Base-by-base conservation (phyloP, 768 basidiomycete genomes). In the Tulasnella sp. region DNA sequence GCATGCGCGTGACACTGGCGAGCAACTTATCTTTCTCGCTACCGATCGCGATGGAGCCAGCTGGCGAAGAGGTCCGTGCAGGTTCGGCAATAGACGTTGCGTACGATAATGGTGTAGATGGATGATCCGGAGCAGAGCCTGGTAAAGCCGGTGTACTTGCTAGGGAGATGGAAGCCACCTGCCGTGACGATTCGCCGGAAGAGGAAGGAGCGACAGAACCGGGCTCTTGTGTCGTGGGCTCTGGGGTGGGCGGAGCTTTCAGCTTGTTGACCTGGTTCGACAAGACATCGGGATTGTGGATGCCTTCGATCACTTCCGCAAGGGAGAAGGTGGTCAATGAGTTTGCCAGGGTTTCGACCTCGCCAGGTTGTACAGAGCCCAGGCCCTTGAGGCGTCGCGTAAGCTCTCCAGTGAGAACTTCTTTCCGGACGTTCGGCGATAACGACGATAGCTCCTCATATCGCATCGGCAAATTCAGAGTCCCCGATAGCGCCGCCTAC, bases 121-220 rank as follows among this genome's bases (percentile, higher is more conserved):
- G 89, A 63, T 90, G 88, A 67, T 92, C 89, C 0, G 89, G 89
- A n/a, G 88, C 88, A 51, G 86, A 88, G 2, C 88, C 89, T 19
- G 61, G 48, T n/a, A 60, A 29, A 4, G 58, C 58, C 4, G 58
- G 58, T 3, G 86, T 88, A 1, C 86, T 85, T 63, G 80, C 80
- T 23, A 81, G 70, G 5, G 79, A 76, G 58, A 76, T 79, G 4
- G 80, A 77, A 64, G 86, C 84, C 27, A 85, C 73, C n/a, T 82
- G 70, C 29, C 81, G 77, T 1, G 87, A 87, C 4, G 27, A 29
- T 42, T 54, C 29, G 41, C 56, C 45, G 29, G 56, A 45, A 27
- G 43, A 26, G 10, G 44, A 29, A 15, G 43, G 60, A 23, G 30
- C 58, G 5, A 58, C 56, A 24, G 56, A 56, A 23, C 21, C 32